Base-by-base conservation (phyloP, 495 filamentous ascomycete species). In the Rusavskia elegans region DNA sequence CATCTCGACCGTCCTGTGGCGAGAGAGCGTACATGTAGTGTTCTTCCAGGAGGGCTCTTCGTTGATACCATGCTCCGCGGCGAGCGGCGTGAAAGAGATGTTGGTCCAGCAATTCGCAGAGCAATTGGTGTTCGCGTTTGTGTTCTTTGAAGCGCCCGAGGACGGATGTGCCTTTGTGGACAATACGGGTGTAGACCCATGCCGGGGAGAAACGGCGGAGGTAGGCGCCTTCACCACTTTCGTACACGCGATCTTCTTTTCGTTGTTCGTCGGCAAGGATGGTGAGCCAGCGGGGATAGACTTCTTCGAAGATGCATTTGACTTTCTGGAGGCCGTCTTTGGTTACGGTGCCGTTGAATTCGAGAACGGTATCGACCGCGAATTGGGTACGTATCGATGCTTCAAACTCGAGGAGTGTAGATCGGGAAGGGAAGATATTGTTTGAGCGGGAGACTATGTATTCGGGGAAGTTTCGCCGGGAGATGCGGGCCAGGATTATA, bases 21-120 rank as follows among this genome's bases (percentile, higher is more conserved):
- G 71, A 75, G 3, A 85, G 60, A 1, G 72, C 70, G 63, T 77
- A 72, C 85, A 96, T 89, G 61, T 98, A 97, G 57, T 89, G 87
- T 65, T 98, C 92, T 68, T 98, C 92, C 17, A 98, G 64, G 6
- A 98, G 67, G 1, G 92, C 92, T 68, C 89, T 95, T 16, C 92
- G 85, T 64, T 96, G 89, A 61, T 96, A 97, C 92, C 92, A 98
- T 1, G 81, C 81, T 1, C 92, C 92, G 21, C 90, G 80, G 25
- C 90, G 76, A 14, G 87, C 76, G 38, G 83, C 71, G 62, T 97
- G 90, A 63, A 96, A 95, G 11, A 93, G 74, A 5, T 75, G 78
- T 59, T 97, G 92, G 17, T 63, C 64, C 3, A 98, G 83, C 2
- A 98, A 75, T 57, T 92, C 87, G 1, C 65, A 70, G 1, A 95